Evolutionary conservation across 331 rosid genomes (phyloP).

Genomic region (Pyracantha coccinea): DNA sequence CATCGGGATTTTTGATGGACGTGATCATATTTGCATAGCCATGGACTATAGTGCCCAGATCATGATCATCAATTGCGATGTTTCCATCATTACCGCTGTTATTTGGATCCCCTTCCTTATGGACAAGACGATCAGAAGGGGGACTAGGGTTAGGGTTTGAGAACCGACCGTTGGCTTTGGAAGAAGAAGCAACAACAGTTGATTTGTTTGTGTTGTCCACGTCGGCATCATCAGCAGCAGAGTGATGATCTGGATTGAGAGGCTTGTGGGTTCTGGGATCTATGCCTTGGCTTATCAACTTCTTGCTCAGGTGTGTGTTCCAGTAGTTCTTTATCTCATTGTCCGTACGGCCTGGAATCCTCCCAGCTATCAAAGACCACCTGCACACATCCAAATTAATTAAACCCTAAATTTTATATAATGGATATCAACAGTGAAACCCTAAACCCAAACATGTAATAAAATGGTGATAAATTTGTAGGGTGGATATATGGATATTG

Average conservation of each 20-base stretch:
- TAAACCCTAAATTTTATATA: background rate
- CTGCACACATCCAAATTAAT: slow-evolving; percentile 12
- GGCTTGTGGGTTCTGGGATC: slow-evolving; percentile 94
- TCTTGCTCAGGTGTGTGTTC: slow-evolving; percentile 92
- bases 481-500: too few species aligned
- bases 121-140: background rate
- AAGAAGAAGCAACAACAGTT: background rate
- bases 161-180: background rate
- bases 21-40: background rate
- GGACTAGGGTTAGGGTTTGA: background rate
- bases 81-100: background rate
- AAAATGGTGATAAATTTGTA: too few species aligned
- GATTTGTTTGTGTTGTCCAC: background rate
- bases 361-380: slow-evolving; percentile 93
- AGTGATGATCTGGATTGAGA: slow-evolving; percentile 7
- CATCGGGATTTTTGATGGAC: background rate
- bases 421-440: background rate
- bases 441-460: slow-evolving; percentile 4
- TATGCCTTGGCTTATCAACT: slow-evolving; percentile 75
- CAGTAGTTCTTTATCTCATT: slow-evolving; percentile 50
- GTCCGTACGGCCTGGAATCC: slow-evolving; percentile 82
- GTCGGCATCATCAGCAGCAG: background rate
- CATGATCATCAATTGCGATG: background rate
- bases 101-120: background rate
- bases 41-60: background rate